Base-by-base conservation (phyloP, 2,329 filamentous ascomycete species). In the Nemania sp. region DNA sequence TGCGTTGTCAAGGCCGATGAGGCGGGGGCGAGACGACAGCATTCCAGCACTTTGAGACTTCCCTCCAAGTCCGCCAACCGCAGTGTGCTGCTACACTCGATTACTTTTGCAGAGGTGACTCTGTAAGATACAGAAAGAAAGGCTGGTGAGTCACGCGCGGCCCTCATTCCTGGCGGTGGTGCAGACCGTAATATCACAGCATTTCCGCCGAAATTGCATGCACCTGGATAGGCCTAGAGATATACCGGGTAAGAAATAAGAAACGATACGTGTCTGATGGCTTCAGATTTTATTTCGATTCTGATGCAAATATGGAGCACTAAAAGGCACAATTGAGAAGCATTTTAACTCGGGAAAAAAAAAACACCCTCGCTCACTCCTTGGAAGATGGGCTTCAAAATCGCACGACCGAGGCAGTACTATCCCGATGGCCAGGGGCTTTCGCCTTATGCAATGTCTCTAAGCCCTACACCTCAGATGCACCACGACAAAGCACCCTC, bases 311-410 rank as follows among this genome's bases (percentile, higher is more conserved):
- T 53, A 51, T 33, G 28, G 30, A 57, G 19, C 40, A 36, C 15
- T 34, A 19, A 14, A 24, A 50, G 41, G 26, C 20, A 36, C 11
- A 17, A 19, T 34, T 47, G 31, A 24, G 31, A 45, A 64, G 57
- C 60, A 56, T 63, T 58, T 65, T n/a, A n/a, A n/a, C n/a, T n/a
- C n/a, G n/a, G 43, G 61, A 56, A 51, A 61, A 65, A 66, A 63
- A 62, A 56, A 64, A 57, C 34, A 50, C 47, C 30, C 36, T 47
- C 44, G 47, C n/a, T 44, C 39, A 26, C 15, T 34, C 15, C 33
- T 28, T 30, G 24, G 19, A 34, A 46, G 5, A 41, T 47, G 20
- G 26, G 26, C 33, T 37, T 30, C 14, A 24, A 17, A 42, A 46
- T 34, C 45, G 49, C 33, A 24, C 42, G 19, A 40, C 15, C 24